Conservation (phyloP, 2,329 filamentous ascomycete species). For the Apiospora sp. region DNA sequence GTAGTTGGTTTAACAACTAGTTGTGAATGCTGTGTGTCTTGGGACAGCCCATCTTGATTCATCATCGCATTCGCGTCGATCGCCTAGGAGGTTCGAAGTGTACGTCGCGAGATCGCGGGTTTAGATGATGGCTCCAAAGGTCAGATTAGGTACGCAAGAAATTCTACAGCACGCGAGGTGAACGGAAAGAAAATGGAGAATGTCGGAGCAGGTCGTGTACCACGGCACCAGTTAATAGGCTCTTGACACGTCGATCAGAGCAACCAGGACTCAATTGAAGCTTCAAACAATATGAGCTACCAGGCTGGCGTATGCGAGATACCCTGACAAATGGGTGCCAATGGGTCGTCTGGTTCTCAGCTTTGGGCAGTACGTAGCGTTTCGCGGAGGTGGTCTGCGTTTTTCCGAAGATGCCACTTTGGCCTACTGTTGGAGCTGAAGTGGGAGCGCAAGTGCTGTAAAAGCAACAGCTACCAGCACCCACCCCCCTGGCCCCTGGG, state of each 20-base stretch:
- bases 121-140: neutral
- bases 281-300: conserved; percentile 10
- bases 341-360: neutral
- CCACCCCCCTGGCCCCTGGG: too few species aligned
- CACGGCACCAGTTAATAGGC: neutral
- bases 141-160: neutral
- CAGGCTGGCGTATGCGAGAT: neutral
- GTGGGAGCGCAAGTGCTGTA: neutral
- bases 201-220: neutral
- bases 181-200: neutral
- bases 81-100: conserved; percentile 14
- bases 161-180: conserved; percentile 11
- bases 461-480: too few species aligned
- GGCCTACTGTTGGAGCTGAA: conserved; percentile 28
- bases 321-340: neutral
- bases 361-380: conserved; percentile 26
- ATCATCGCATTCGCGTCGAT: conserved; percentile 43
- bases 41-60: conserved; percentile 46
- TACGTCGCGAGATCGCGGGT: neutral
- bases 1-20: conserved; percentile 37
- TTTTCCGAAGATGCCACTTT: conserved; percentile 42
- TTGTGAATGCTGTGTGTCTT: conserved; percentile 39
- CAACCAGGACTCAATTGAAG: conserved; percentile 11
- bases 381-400: conserved; percentile 33
- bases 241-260: conserved; percentile 20